Evolutionary conservation across 1,139 yeast genomes (phyloP).

Genomic region (Sugiyamaella pinicola): DNA sequence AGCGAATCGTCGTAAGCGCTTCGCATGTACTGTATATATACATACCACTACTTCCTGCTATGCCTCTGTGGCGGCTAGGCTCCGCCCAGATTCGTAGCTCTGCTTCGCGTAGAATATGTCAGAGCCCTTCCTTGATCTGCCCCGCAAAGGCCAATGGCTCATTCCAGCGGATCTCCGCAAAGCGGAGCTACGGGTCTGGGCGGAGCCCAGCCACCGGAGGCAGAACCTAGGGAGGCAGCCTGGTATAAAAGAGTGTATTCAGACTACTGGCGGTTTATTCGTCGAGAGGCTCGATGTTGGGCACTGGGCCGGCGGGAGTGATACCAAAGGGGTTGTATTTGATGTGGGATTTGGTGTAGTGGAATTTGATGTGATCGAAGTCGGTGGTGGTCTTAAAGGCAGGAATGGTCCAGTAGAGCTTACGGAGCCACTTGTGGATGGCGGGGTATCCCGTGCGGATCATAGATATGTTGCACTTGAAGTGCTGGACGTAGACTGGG

Average conservation of each 20-base stretch:
- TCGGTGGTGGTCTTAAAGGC: slow-evolving; percentile 79
- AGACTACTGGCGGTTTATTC: slow-evolving; percentile 2
- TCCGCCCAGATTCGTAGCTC: neutral
- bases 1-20: neutral
- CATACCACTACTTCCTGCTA: neutral
- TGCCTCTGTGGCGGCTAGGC: neutral
- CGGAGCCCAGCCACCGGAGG: too few species aligned
- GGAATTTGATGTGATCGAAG: slow-evolving; percentile 86
- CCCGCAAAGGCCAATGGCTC: too few species aligned
- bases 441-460: slow-evolving; percentile 80
- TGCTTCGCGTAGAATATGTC: neutral
- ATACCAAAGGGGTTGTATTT: slow-evolving; percentile 80
- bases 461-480: slow-evolving; percentile 85
- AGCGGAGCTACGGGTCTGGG: too few species aligned
- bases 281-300: slow-evolving; percentile 53
- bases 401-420: slow-evolving; percentile 81
- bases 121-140: neutral
- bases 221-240: too few species aligned
- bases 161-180: too few species aligned
- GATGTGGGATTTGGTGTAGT: slow-evolving; percentile 79
- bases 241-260: neutral
- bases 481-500: slow-evolving; percentile 90
- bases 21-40: slow-evolving; percentile 6
- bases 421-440: slow-evolving; percentile 76
- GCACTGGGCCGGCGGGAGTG: slow-evolving; percentile 89